Base-by-base conservation (phyloP, 192 early-diverging fungal genomes). In the Entophlyctis helioformis region DNA sequence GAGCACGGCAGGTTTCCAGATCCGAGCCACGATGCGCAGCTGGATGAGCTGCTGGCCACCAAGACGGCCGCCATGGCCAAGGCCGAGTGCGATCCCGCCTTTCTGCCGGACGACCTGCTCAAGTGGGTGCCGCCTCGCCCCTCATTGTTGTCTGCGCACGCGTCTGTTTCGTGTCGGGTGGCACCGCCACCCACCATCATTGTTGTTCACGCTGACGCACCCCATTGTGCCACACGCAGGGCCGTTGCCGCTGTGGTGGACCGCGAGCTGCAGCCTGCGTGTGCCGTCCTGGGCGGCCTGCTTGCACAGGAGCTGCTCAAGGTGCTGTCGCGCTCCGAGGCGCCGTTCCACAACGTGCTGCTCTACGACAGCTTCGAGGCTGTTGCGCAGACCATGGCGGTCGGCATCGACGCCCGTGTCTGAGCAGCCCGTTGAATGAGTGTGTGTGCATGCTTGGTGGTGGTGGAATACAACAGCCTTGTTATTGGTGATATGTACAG, bases 241-340 rank as follows among this genome's bases (percentile, higher is more conserved):
- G 48, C 56, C 19, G 56, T 85, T 29, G 69, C 66, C 15, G 38
- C 40, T 12, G 67, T 69, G 41, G 51, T 62, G 36, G 46, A 50
- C 15, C 73, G 79, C 5, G 92, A 94, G 60, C 57, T 91, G 26
- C 61, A 70, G 1, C 81, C 90, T 24, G 74, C 87, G 15, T 84
- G 82, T 42, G 83, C 92, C 13, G 80, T 94, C 39, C 59, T 94
- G 1, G 92, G 92, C 23, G 92, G 89, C 7, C 74, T 91, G 0
- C 64, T 91, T 39, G 82, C 86, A 0, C 91, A 94, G 47, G 90
- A 96, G 27, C 76, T 91, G 11, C 64, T 96, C n/a, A 89, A 89
- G 56, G 80, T 82, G 12, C 42, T 94, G 5, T 80, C 85, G 2
- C 68, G 60, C 25, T 90, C 87, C 48, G 92, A 89, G 38, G 59